Percentiles rank a stretch among this genome's conserved stretches.
Evolutionary conservation across 257 asterid species (phyloP).

Genomic region (Echium plantagineum): DNA sequence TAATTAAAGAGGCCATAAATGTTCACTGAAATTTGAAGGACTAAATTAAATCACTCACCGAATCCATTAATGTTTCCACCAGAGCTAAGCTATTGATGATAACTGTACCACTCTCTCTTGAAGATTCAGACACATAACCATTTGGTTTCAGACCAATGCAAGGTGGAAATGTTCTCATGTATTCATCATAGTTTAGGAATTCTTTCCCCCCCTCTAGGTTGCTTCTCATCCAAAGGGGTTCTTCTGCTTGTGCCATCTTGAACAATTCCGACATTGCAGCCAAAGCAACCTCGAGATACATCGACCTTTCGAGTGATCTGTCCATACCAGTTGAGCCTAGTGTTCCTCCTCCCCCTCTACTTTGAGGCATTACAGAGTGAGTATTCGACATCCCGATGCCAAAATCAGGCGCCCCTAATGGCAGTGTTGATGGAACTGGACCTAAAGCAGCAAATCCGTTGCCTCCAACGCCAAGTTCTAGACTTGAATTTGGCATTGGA

Average conservation of each 20-base stretch:
- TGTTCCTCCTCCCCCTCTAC: slow-evolving; percentile 8
- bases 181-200: slow-evolving; percentile 36
- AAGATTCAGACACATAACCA: slow-evolving; percentile 40
- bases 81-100: slow-evolving; percentile 47
- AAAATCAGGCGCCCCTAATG: slow-evolving; percentile 41
- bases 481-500: slow-evolving; percentile 43
- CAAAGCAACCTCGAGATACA: slow-evolving; percentile 75
- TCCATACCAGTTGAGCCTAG: slow-evolving; percentile 21
- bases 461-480: slow-evolving; percentile 74
- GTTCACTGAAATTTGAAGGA: not conserved
- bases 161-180: slow-evolving; percentile 28
- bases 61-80: slow-evolving; percentile 48
- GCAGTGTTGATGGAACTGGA: slow-evolving; percentile 18
- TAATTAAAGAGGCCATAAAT: not conserved
- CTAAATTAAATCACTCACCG: slow-evolving; percentile 25
- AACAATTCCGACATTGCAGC: slow-evolving; percentile 80
- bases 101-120: slow-evolving; percentile 43
- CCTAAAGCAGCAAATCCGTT: slow-evolving; percentile 38
- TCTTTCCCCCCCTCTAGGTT: slow-evolving; percentile 48
- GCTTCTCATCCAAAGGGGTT: slow-evolving; percentile 72
- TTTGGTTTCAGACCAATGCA: slow-evolving; percentile 42
- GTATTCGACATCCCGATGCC: slow-evolving; percentile 28
- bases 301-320: slow-evolving; percentile 62
- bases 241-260: slow-evolving; percentile 57
- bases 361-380: slow-evolving; percentile 16